Evolutionary conservation across 164 flowering plant species (phyloP).

Genomic region (Tetracentron sinense): DNA sequence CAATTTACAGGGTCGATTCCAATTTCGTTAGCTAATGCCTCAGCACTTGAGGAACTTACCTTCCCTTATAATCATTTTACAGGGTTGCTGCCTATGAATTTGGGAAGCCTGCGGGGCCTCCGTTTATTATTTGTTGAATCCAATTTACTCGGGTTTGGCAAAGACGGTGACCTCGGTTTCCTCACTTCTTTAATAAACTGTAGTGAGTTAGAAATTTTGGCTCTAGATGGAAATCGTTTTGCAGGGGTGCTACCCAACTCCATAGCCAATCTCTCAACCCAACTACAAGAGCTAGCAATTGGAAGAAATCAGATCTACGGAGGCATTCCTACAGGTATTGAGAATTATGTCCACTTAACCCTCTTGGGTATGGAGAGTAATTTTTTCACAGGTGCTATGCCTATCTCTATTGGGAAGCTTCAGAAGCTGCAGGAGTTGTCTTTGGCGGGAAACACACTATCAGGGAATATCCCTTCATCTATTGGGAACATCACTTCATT

Average conservation of each 20-base stretch:
- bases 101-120: no score
- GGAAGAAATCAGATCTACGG: not conserved
- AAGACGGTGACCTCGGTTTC: no score
- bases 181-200: no score
- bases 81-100: no score
- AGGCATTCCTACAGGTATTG: not conserved
- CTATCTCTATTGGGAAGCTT: constrained; percentile 9
- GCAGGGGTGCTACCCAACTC: no score
- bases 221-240: no score
- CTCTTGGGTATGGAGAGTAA: not conserved
- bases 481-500: constrained; percentile 7
- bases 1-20: not conserved
- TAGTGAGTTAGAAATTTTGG: not conserved
- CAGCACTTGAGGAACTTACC: not conserved
- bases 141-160: no score
- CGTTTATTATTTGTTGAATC: no score
- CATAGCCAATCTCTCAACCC: no score
- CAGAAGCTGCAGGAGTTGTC: not conserved
- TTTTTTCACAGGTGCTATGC: not conserved
- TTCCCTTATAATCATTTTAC: no score
- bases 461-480: constrained; percentile 8
- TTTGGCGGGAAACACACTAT: not conserved
- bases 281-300: not conserved
- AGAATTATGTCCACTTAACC: not conserved
- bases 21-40: not conserved